Evolutionary conservation across 306 rosid species (phyloP).

Genomic region (Trifolium repens): DNA sequence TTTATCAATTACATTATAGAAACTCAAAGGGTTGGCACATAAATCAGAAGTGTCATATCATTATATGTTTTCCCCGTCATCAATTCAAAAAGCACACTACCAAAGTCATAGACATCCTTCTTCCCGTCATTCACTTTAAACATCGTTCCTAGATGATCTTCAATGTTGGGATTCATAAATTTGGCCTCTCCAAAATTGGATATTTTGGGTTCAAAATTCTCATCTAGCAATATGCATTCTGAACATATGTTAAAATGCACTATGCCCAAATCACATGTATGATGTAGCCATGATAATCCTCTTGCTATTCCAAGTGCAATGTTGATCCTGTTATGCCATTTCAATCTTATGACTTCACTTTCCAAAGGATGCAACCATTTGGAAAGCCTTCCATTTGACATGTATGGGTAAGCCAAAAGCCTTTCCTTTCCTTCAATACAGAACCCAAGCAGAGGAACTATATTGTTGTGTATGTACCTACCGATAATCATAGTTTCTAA

Average conservation of each 20-base stretch:
- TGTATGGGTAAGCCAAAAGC: slow-evolving; percentile 34
- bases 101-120: slow-evolving; percentile 54
- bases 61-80: slow-evolving; percentile 33
- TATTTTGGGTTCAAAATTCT: slow-evolving; percentile 49
- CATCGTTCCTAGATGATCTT: neutral
- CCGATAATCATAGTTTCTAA: slow-evolving; percentile 39
- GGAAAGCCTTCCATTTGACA: slow-evolving; percentile 49
- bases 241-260: slow-evolving; percentile 42
- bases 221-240: slow-evolving; percentile 38
- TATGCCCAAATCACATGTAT: slow-evolving; percentile 6
- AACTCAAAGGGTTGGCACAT: neutral
- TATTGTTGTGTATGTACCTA: slow-evolving; percentile 38
- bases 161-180: slow-evolving; percentile 19
- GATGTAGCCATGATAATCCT: slow-evolving; percentile 52
- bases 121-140: slow-evolving; percentile 33
- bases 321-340: slow-evolving; percentile 33
- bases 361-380: slow-evolving; percentile 44
- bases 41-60: neutral
- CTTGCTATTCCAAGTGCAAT: slow-evolving; percentile 52
- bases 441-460: slow-evolving; percentile 45
- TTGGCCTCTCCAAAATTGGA: slow-evolving; percentile 46
- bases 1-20: slow-evolving; percentile 34
- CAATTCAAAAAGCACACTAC: slow-evolving; percentile 48
- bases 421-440: slow-evolving; percentile 35
- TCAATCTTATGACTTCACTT: slow-evolving; percentile 7